Evolutionary conservation across 768 basidiomycete species (phyloP).

Genomic region (Auriscalpium vulgare): DNA sequence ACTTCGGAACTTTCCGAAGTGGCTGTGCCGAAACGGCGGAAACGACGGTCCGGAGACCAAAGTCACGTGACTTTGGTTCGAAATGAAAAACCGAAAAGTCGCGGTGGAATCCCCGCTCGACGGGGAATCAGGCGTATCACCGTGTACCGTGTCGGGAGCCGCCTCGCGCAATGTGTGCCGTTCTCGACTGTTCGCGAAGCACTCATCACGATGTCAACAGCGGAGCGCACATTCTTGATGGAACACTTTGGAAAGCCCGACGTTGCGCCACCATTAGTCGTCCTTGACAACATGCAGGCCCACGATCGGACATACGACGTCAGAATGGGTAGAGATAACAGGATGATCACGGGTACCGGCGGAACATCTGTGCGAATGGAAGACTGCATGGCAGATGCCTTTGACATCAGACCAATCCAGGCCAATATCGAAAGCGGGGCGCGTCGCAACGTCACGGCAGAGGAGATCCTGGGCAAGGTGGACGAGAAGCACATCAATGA

Average conservation of each 20-base stretch:
- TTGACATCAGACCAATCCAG: slow-evolving; percentile 3
- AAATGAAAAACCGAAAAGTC: too few species aligned
- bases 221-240: not conserved
- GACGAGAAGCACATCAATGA: slow-evolving; percentile 2
- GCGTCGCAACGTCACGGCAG: not conserved
- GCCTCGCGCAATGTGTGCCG: slow-evolving; percentile 4
- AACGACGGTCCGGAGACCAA: too few species aligned
- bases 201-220: slow-evolving; percentile 4
- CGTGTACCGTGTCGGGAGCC: slow-evolving; percentile 12
- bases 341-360: slow-evolving; percentile 15
- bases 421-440: not conserved
- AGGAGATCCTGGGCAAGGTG: slow-evolving; percentile 6
- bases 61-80: too few species aligned
- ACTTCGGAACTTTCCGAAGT: too few species aligned
- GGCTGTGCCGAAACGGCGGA: too few species aligned
- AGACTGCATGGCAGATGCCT: slow-evolving; percentile 2
- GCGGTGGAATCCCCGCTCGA: too few species aligned
- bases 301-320: slow-evolving; percentile 3
- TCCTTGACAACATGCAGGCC: slow-evolving; percentile 13
- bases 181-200: slow-evolving; percentile 3
- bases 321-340: slow-evolving; percentile 6
- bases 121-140: too few species aligned
- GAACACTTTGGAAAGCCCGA: not conserved
- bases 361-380: slow-evolving; percentile 7
- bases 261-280: slow-evolving; percentile 3